These are phyloP conservation scores for Cryptococcus wingfieldii DNA, from an alignment of 1,284 basidiomycete species.

Conservation along the genomic window DNA sequence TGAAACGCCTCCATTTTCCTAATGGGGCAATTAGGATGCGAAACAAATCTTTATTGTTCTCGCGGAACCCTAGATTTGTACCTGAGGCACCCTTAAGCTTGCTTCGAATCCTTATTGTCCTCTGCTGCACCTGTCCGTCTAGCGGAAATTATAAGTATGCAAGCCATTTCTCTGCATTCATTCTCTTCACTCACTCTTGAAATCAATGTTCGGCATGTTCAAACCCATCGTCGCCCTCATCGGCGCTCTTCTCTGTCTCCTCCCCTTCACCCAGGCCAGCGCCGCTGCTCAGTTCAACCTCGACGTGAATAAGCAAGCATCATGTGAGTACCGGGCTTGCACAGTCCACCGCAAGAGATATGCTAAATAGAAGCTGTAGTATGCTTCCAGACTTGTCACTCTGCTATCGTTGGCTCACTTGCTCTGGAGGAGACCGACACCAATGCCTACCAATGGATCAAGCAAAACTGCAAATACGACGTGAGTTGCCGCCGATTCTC, in stretches of 20 bases:
- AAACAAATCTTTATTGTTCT: too few relatives aligned
- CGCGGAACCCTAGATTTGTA: too few relatives aligned
- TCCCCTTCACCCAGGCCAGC: conserved; percentile 14
- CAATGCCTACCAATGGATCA: conserved; percentile 14
- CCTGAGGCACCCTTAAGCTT: too few relatives aligned
- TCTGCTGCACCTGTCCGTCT: too few relatives aligned
- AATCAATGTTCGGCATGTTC: not conserved
- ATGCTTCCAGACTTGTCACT: conserved; percentile 31
- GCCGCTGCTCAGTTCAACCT: conserved; percentile 22
- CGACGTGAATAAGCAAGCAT: conserved; percentile 11
- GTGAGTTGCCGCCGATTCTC: conserved; percentile 17
- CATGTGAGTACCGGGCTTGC: conserved; percentile 12
- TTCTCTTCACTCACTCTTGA: too few relatives aligned
- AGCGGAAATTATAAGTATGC: too few relatives aligned
- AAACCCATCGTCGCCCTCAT: conserved; percentile 1
- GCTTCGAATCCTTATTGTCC: too few relatives aligned
- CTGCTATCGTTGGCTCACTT: conserved; percentile 5
- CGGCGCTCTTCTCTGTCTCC: conserved; percentile 4
- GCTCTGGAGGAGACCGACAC: conserved; percentile 14
- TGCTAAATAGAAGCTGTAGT: conserved; percentile 7
- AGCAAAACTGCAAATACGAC: conserved; percentile 23
- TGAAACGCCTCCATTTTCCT: too few relatives aligned
- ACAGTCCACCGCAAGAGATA: not conserved
- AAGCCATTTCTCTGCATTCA: too few relatives aligned
- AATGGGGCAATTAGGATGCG: too few relatives aligned